phyloP scores from a whole-genome alignment of 345 rosid species.

The Noccaea bulbosa region DNA sequence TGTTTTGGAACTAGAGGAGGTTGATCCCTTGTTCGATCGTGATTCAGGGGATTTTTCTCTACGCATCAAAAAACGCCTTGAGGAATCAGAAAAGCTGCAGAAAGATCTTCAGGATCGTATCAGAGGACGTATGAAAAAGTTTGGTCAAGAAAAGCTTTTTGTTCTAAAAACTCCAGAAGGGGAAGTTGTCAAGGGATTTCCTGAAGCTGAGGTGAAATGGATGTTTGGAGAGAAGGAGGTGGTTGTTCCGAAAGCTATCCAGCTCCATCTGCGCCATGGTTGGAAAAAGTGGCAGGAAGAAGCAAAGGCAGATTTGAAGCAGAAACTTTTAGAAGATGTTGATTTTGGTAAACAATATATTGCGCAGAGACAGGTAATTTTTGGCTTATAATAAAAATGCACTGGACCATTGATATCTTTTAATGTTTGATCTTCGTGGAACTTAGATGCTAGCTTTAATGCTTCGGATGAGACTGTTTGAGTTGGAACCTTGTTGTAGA shows the following conservation, averaged over 20 bases:
- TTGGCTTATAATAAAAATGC: slow-evolving; percentile 28
- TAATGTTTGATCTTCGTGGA: slow-evolving; percentile 11
- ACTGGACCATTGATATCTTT: slow-evolving; percentile 14
- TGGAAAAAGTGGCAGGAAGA: slow-evolving; percentile 98
- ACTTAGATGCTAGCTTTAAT: slow-evolving; percentile 10
- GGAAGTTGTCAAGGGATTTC: slow-evolving; percentile 88
- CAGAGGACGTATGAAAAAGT: slow-evolving; percentile 72
- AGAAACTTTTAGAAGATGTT: slow-evolving; percentile 67
- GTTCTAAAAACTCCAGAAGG: slow-evolving; percentile 68
- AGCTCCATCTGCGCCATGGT: slow-evolving; percentile 77
- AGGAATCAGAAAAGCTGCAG: slow-evolving; percentile 79
- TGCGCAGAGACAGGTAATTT: slow-evolving; percentile 73
- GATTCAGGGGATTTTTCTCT: slow-evolving; percentile 66
- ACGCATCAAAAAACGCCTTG: slow-evolving; percentile 64
- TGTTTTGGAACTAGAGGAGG: slow-evolving; percentile 69
- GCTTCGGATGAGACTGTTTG: slow-evolving; percentile 5
- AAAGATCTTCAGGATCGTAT: slow-evolving; percentile 61
- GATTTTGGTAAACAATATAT: slow-evolving; percentile 83
- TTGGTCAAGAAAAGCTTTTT: slow-evolving; percentile 73
- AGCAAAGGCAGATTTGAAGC: slow-evolving; percentile 78
- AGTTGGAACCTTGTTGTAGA: slow-evolving; percentile 16
- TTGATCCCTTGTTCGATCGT: slow-evolving; percentile 61
- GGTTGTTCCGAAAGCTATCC: slow-evolving; percentile 82
- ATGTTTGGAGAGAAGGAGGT: slow-evolving; percentile 90
- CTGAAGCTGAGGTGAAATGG: slow-evolving; percentile 89